Evolutionary conservation across 2,329 filamentous ascomycete genomes (phyloP).

Genomic region (Aspergillus pseudoviridinutans): DNA sequence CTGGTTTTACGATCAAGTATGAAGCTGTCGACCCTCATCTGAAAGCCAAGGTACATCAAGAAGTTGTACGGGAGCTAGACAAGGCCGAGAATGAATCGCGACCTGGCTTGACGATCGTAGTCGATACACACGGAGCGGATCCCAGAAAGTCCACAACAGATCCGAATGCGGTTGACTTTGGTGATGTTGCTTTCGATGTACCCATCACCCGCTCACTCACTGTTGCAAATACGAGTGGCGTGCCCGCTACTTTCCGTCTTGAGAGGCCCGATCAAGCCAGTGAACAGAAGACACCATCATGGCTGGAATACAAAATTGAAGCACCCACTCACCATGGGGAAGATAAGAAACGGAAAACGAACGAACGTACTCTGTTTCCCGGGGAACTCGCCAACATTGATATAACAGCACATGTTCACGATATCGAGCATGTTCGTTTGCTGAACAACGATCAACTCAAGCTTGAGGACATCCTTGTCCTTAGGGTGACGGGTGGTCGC

Average conservation of each 20-base stretch:
- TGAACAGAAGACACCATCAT: slow-evolving; percentile 50
- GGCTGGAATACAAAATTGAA: slow-evolving; percentile 68
- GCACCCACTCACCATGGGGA: slow-evolving; percentile 42
- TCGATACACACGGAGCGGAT: slow-evolving; percentile 54
- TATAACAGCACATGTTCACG: slow-evolving; percentile 63
- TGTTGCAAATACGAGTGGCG: slow-evolving; percentile 86
- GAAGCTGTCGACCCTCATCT: slow-evolving; percentile 81
- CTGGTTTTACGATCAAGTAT: slow-evolving; percentile 78
- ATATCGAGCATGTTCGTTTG: slow-evolving; percentile 59
- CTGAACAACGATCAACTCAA: slow-evolving; percentile 65
- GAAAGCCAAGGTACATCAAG: slow-evolving; percentile 77
- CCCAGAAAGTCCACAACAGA: slow-evolving; percentile 29
- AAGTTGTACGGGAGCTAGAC: slow-evolving; percentile 84
- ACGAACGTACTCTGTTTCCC: slow-evolving; percentile 68
- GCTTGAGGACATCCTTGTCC: slow-evolving; percentile 82
- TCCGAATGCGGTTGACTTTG: slow-evolving; percentile 69
- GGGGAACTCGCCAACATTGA: slow-evolving; percentile 74
- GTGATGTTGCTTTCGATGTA: slow-evolving; percentile 66
- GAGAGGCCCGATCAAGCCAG: slow-evolving; percentile 57
- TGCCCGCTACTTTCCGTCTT: slow-evolving; percentile 74
- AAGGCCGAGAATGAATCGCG: slow-evolving; percentile 86
- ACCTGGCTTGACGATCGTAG: slow-evolving; percentile 75
- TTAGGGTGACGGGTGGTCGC: slow-evolving; percentile 76
- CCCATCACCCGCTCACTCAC: slow-evolving; percentile 66
- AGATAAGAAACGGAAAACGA: slow-evolving; percentile 24